Base-by-base conservation (phyloP, 148 eudicot species). In the Nepenthes gracilis region DNA sequence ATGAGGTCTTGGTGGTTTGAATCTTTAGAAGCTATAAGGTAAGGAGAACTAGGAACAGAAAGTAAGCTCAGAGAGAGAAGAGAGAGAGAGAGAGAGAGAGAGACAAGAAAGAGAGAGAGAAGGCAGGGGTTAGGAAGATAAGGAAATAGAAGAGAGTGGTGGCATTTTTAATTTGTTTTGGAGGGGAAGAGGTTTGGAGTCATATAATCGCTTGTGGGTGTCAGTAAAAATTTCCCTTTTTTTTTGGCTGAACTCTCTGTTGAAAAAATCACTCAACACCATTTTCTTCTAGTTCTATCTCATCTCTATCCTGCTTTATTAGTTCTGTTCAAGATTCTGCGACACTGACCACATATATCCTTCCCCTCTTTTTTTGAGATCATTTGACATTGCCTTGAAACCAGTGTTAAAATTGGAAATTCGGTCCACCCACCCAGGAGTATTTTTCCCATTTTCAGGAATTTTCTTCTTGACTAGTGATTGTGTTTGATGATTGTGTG, bases 151-250 rank as follows among this genome's bases (percentile, higher is more conserved):
- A 49, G 11, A n/a, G 12, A 1, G 53, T 49, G 12, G 53, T 10
- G 12, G 53, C 10, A 12, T 49, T n/a, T 6, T n/a, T 11, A 49
- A 11, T 49, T 49, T n/a, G 10, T 49, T 10, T 6, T n/a, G 15
- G 53, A 11, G 12, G 6, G 15, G 6, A 2, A 49, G 10, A 5
- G n/a, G 12, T 49, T 49, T 11, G 62, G 45, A 70, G 67, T 77
- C 72, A 73, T 82, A 80, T 80, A 84, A 75, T 77, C 64, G 70
- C 68, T 8, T 52, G 56, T 61, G 72, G 53, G 12, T 49, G 70
- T 76, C 78, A 65, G 95, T 86, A 75, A 84, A 86, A 90, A 86
- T 23, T 23, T 23, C 23, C 33, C 58, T 71, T 69, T 78, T 78
- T 78, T 72, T 66, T 54, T 72, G 65, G 62, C 69, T 78, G 75